Conservation (phyloP, 2,329 filamentous ascomycete genomes). For the Elsinoe perseae region DNA sequence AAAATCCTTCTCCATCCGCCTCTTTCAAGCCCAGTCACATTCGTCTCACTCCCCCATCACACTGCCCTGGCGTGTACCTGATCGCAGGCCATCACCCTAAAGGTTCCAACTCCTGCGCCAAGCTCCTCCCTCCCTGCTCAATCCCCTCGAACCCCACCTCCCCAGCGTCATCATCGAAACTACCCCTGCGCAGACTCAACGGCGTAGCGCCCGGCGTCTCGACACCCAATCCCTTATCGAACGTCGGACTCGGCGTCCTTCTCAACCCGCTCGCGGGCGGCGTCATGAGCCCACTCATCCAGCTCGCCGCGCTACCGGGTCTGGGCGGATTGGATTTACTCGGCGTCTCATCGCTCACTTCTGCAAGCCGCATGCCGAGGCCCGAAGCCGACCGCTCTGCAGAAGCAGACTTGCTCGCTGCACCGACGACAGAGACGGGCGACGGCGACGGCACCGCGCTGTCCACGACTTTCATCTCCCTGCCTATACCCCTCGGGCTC, state of each 20-base stretch:
- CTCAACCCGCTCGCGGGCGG: slow-evolving; percentile 72
- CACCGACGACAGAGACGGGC: slow-evolving; percentile 22
- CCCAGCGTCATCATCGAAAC: slow-evolving; percentile 15
- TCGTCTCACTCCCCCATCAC: neutral
- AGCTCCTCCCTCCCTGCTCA: neutral
- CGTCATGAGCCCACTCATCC: slow-evolving; percentile 75
- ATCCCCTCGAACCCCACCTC: slow-evolving; percentile 7
- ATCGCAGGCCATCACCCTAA: neutral
- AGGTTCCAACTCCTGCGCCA: slow-evolving; percentile 12
- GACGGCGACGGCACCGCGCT: neutral
- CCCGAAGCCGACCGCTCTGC: slow-evolving; percentile 23
- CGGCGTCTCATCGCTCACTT: slow-evolving; percentile 14
- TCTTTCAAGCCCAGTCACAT: neutral
- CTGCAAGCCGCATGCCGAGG: neutral
- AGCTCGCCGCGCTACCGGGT: slow-evolving; percentile 47
- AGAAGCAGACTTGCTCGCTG: slow-evolving; percentile 22
- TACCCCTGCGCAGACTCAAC: slow-evolving; percentile 10
- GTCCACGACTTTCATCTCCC: neutral
- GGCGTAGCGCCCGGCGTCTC: slow-evolving; percentile 12
- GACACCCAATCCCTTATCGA: slow-evolving; percentile 17
- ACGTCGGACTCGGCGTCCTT: slow-evolving; percentile 45
- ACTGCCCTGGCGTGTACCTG: neutral
- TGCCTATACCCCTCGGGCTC: neutral
- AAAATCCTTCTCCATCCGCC: slow-evolving; percentile 15
- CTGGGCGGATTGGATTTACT: slow-evolving; percentile 56